These are phyloP conservation scores for Madurella mycetomatis DNA, from an alignment of 2,329 filamentous ascomycete species.

Conservation along the genomic window DNA sequence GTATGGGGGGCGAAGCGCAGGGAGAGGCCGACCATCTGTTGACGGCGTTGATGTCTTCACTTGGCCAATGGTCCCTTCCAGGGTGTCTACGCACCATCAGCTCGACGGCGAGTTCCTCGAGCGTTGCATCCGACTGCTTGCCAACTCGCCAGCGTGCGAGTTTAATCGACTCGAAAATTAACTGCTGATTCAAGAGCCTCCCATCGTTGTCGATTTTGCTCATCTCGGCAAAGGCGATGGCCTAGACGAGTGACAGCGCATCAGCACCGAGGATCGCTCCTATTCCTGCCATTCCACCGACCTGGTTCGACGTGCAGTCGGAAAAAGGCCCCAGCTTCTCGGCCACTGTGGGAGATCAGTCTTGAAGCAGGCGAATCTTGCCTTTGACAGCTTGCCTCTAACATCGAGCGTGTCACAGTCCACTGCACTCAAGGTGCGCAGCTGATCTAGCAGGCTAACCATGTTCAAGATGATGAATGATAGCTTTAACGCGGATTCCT, in stretches of 20 bases:
- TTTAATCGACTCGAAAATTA: constrained; percentile 35
- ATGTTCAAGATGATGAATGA: background rate
- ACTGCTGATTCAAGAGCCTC: constrained; percentile 35
- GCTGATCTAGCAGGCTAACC: constrained; percentile 36
- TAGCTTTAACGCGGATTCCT: background rate
- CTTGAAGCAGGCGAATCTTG: background rate
- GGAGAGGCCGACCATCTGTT: constrained; percentile 52
- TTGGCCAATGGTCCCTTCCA: background rate
- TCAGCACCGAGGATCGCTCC: background rate
- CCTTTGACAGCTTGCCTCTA: constrained; percentile 33
- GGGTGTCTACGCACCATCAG: constrained; percentile 39
- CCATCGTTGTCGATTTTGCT: constrained; percentile 28
- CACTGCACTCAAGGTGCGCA: constrained; percentile 41
- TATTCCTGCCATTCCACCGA: constrained; percentile 23
- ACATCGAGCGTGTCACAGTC: constrained; percentile 51
- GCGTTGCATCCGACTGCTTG: constrained; percentile 33
- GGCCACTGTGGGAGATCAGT: constrained; percentile 35
- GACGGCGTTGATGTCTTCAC: background rate
- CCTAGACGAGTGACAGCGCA: constrained; percentile 29
- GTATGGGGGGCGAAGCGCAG: constrained; percentile 47
- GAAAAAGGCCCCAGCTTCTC: constrained; percentile 44
- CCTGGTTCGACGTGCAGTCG: constrained; percentile 53
- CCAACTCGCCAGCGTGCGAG: constrained; percentile 31
- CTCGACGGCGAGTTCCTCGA: constrained; percentile 51
- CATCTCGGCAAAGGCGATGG: constrained; percentile 47